Conservation (phyloP, 139 green algal genomes). For the Pedinophyceae sp. region DNA sequence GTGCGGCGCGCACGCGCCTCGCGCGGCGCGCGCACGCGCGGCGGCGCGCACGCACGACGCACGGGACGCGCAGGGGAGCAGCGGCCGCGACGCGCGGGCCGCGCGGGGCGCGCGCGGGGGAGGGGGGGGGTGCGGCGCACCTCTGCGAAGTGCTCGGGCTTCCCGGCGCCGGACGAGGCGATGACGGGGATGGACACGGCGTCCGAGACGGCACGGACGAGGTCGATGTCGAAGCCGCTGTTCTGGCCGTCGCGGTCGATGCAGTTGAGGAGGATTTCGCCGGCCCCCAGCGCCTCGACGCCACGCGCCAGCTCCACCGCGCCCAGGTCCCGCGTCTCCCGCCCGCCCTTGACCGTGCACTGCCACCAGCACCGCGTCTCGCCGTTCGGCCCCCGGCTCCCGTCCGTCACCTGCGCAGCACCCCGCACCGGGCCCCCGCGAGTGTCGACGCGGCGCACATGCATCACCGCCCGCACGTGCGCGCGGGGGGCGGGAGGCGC, state of each 20-base stretch:
- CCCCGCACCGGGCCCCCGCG: too few relatives aligned
- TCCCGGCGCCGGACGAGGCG: slow-evolving; percentile 74
- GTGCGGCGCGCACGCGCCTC: background rate
- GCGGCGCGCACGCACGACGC: too few relatives aligned
- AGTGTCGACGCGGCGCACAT: too few relatives aligned
- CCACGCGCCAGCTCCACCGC: slow-evolving; percentile 61
- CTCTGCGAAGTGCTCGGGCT: slow-evolving; percentile 82
- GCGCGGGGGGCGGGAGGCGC: too few relatives aligned
- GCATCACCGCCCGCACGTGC: too few relatives aligned
- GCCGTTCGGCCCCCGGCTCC: slow-evolving; percentile 65
- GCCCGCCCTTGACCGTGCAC: slow-evolving; percentile 84
- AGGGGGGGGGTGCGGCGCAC: too few relatives aligned
- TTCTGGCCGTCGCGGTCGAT: slow-evolving; percentile 82
- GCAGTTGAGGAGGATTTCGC: slow-evolving; percentile 98
- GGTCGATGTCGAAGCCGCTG: slow-evolving; percentile 85
- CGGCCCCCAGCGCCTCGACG: slow-evolving; percentile 81
- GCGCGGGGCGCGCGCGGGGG: too few relatives aligned
- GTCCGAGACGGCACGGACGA: slow-evolving; percentile 66
- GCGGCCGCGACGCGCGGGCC: too few relatives aligned
- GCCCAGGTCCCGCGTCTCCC: background rate
- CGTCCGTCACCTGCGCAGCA: too few relatives aligned
- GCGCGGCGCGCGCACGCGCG: too few relatives aligned
- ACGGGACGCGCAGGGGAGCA: too few relatives aligned
- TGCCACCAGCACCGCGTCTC: slow-evolving; percentile 94
- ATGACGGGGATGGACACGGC: slow-evolving; percentile 97